Base-by-base conservation (phyloP, 192 early-diverging fungal species). In the Backusella circina region DNA sequence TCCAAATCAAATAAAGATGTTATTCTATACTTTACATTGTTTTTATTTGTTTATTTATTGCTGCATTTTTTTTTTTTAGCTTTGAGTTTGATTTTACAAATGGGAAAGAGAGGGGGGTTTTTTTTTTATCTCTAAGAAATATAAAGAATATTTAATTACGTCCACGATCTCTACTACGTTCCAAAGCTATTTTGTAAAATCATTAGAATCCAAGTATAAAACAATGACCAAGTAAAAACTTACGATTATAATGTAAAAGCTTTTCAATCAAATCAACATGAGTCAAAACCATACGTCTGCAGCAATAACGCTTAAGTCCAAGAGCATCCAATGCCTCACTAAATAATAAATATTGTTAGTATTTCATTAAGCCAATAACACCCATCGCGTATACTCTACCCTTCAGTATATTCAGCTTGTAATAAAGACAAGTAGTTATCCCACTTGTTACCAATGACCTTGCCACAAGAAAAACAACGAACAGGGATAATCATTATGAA, bases 251-350 rank as follows among this genome's bases (percentile, higher is more conserved):
- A 81, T 97, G 95, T 72, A 99, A 80, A n/a, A 99, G 87, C 85
- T 99, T 99, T 81, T 98, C 96, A 76, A 99, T 99, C 76, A 99
- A 83, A 79, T 99, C 98, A 32, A 98, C 95, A 84, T 99, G 98
- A 7, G 98, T 98, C 33, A 99, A 84, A 9, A 99, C 91, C 98
- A 99, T 99, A 74, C 98, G 88, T 47, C 98, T 89, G 85, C 98
- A 99, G 89, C 98, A 99, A 78, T 97, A 99, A 61, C 98, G 90
- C 86, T 95, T 87, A 73, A 93, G 79, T 47, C 91, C 91, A 65
- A 93, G 81, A 13, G 84, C 84, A 70, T 93, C 91, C 35, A 95
- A 83, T n/a, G 91, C 93, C 71, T 91, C 89, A 75, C 90, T 92
- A 79, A 80, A 80, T 7, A 69, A 28, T 39, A 32, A 32, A 4